Percentiles rank a stretch among this genome's conserved stretches.
Evolutionary conservation across 2,329 filamentous ascomycete species (phyloP).

Genomic region (Aspergillus texensis): DNA sequence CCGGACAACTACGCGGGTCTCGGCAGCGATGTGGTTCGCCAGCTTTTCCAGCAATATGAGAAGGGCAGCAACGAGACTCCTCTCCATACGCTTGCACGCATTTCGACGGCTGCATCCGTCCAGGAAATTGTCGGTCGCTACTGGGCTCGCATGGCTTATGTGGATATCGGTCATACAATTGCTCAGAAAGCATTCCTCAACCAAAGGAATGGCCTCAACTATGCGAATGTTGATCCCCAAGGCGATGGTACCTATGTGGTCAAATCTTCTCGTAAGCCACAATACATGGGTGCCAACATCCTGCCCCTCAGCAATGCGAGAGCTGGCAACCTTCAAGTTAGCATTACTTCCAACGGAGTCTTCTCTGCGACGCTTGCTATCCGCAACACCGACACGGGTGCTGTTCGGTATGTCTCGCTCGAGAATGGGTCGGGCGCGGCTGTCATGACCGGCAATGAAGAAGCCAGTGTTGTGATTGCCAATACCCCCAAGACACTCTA

Average conservation of each 20-base stretch:
- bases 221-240: conserved; percentile 8
- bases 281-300: conserved; percentile 18
- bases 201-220: conserved; percentile 6
- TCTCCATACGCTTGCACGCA: conserved; percentile 12
- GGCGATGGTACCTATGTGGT: conserved; percentile 6
- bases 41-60: conserved; percentile 11
- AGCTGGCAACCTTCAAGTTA: conserved; percentile 1
- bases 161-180: conserved; percentile 10
- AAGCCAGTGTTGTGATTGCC: conserved; percentile 13
- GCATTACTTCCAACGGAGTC: neutral
- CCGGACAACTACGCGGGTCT: conserved; percentile 15
- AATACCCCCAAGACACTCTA: conserved; percentile 9
- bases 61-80: conserved; percentile 16
- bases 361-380: conserved; percentile 13
- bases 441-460: neutral
- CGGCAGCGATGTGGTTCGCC: conserved; percentile 2
- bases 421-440: conserved; percentile 6
- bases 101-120: neutral
- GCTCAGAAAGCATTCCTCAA: conserved; percentile 11
- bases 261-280: conserved; percentile 7
- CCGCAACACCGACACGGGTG: neutral
- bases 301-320: conserved; percentile 3
- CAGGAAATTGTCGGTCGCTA: conserved; percentile 12
- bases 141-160: conserved; percentile 17
- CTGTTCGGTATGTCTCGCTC: conserved; percentile 11